phyloP scores from a whole-genome alignment of 2,329 filamentous ascomycete genomes.

The Chaetomium globosum region DNA sequence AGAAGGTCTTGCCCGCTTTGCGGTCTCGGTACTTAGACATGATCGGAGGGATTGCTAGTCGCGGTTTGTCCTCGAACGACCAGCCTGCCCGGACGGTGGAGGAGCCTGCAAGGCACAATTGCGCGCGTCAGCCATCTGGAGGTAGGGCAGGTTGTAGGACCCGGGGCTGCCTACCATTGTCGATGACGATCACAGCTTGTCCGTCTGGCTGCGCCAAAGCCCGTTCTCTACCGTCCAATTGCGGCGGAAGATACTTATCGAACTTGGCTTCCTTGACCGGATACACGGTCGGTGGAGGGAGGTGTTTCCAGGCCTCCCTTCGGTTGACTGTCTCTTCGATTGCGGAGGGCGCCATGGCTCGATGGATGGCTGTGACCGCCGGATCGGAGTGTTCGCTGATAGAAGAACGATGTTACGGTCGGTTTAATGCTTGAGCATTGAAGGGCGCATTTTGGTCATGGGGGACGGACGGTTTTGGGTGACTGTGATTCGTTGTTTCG shows the following conservation, averaged over 20 bases:
- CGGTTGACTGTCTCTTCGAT: slow-evolving; percentile 49
- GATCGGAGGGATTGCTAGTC: slow-evolving; percentile 80
- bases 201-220: slow-evolving; percentile 60
- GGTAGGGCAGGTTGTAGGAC: not conserved
- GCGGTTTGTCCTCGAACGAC: slow-evolving; percentile 86
- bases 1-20: slow-evolving; percentile 88
- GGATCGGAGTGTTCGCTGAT: not conserved
- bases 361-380: not conserved
- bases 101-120: slow-evolving; percentile 63
- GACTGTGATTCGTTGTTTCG: not conserved
- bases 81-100: slow-evolving; percentile 89
- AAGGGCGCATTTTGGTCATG: slow-evolving; percentile 10
- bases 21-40: slow-evolving; percentile 95
- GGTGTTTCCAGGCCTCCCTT: slow-evolving; percentile 48
- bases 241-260: slow-evolving; percentile 56
- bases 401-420: not conserved
- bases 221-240: slow-evolving; percentile 69
- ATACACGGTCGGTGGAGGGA: slow-evolving; percentile 60
- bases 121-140: slow-evolving; percentile 28
- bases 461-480: not conserved
- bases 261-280: slow-evolving; percentile 65
- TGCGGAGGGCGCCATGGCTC: slow-evolving; percentile 57
- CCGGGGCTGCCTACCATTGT: slow-evolving; percentile 73
- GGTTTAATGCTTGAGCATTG: slow-evolving; percentile 3
- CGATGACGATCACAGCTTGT: slow-evolving; percentile 85